These are phyloP conservation scores for Fusarium zealandicum DNA, from an alignment of 2,329 filamentous ascomycete species.

Conservation along the genomic window DNA sequence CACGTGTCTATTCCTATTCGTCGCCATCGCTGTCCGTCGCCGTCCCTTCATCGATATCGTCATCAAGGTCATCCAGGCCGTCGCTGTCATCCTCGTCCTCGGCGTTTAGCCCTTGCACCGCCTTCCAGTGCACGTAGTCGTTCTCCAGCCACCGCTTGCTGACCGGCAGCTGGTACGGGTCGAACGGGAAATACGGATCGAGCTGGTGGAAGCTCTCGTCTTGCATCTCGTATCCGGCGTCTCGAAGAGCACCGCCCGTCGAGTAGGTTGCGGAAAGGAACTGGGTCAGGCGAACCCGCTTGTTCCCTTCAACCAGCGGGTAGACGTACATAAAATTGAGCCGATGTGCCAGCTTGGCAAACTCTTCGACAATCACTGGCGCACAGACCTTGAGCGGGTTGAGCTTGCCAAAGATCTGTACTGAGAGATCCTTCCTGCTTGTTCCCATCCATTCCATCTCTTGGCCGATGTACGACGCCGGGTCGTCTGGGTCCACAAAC, in stretches of 20 bases:
- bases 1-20: conserved; percentile 46
- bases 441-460: conserved; percentile 81
- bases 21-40: conserved; percentile 58
- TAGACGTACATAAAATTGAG: conserved; percentile 90
- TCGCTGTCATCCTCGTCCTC: conserved; percentile 63
- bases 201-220: conserved; percentile 85
- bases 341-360: conserved; percentile 85
- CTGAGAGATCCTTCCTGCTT: conserved; percentile 75
- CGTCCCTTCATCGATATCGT: conserved; percentile 57
- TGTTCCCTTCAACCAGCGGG: conserved; percentile 88
- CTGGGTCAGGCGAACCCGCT: conserved; percentile 81
- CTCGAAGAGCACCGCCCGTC: conserved; percentile 61
- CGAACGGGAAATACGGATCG: conserved; percentile 96
- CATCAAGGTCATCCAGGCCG: conserved; percentile 58
- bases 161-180: conserved; percentile 88
- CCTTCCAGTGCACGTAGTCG: conserved; percentile 83
- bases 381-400: conserved; percentile 97
- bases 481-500: conserved; percentile 68
- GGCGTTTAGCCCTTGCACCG: conserved; percentile 72
- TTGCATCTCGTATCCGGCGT: conserved; percentile 56
- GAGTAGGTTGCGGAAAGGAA: conserved; percentile 66
- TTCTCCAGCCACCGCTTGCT: conserved; percentile 88
- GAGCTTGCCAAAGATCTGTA: conserved; percentile 84
- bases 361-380: conserved; percentile 87
- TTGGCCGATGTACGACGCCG: conserved; percentile 66